Evolutionary conservation across 2,329 filamentous ascomycete genomes (phyloP), one percentile per base, ranked within the genome.

Genomic region (Pseudogymnoascus sp.): DNA sequence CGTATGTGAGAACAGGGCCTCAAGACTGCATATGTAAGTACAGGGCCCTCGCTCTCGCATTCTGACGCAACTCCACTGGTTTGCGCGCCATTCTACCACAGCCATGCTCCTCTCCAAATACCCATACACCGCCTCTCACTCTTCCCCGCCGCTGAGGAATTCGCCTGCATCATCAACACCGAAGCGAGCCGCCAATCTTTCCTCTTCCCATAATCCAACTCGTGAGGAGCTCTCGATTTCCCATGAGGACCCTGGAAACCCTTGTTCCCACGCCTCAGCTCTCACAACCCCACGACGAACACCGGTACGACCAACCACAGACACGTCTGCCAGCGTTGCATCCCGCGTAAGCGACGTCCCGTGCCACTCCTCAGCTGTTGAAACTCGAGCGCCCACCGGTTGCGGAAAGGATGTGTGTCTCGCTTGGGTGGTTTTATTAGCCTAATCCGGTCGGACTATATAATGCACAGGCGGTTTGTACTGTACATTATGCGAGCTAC

Each of bases 101-200:
- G 11, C 28, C 51, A 31, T 54, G 48, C n/a, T 57, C 51, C n/a
- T 31, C 28, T 34, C 51, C 16, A 57, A 14, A 57, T 57, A 57
- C 51, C 51, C 51, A 57, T 57, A 57, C 51, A 57, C 51, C 51
- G 51, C 51, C 51, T 57, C 51, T 31, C 28, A 31, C 8, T 48
- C 21, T 7, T 25, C 45, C 43, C 19, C 5, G 16, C 25, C 51
- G 28, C 28, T 57, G 51, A 19, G 36, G 51, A 57, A 57, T 57
- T 14, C 4, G 51, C 28, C 3, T 36, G 51, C 11, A 36, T 4
- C 51, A 57, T 31, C 28, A 34, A 2, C 51, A 21, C n/a, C 13
- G 51, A 57, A 34, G 51, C 51, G 16, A 48, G 43, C 21, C 19
- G 43, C 19, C 43, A 48, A 48, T 48, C 43, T 48, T 48, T 23